Percentiles rank a stretch among this genome's conserved stretches.
phyloP scores from a whole-genome alignment of 1,284 basidiomycete genomes.

The Fomitopsis schrenkii region DNA sequence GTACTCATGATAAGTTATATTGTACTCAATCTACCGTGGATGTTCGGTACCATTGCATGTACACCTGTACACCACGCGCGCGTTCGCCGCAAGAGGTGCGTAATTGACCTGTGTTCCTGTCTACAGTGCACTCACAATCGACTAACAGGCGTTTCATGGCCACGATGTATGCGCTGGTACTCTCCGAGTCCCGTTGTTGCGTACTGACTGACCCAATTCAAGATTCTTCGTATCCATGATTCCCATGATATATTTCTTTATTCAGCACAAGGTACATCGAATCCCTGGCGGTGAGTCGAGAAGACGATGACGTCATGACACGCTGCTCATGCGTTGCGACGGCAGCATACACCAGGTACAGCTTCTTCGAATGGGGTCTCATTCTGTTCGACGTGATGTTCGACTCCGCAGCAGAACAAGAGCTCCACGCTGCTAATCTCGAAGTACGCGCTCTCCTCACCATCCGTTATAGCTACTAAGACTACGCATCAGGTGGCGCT shows the following conservation, averaged over 20 bases:
- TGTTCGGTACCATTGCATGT: slow-evolving; percentile 66
- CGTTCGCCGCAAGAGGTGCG: slow-evolving; percentile 51
- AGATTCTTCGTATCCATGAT: slow-evolving; percentile 72
- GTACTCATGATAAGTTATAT: slow-evolving; percentile 87
- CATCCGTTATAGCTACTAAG: not conserved
- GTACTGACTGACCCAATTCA: not conserved
- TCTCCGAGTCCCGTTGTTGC: not conserved
- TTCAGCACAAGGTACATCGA: slow-evolving; percentile 78
- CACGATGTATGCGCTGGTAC: slow-evolving; percentile 34
- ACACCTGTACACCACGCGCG: slow-evolving; percentile 40
- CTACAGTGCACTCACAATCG: not conserved
- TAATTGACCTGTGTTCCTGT: not conserved
- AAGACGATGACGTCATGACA: slow-evolving; percentile 6
- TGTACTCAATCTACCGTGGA: slow-evolving; percentile 83
- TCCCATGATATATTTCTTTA: slow-evolving; percentile 81
- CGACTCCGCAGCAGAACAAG: slow-evolving; percentile 64
- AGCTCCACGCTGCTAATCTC: slow-evolving; percentile 53
- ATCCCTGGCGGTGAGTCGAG: slow-evolving; percentile 69
- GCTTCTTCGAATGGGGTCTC: slow-evolving; percentile 85
- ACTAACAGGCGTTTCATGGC: slow-evolving; percentile 45
- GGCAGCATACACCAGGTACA: slow-evolving; percentile 80
- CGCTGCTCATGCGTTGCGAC: not conserved
- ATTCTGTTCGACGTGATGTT: slow-evolving; percentile 79
- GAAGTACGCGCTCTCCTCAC: slow-evolving; percentile 35
- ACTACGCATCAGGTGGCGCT: slow-evolving; percentile 28